Evolutionary conservation across 2,329 filamentous ascomycete species (phyloP), one percentile per base, ranked within the genome.

Genomic region (Graphilbum fragrans): DNA sequence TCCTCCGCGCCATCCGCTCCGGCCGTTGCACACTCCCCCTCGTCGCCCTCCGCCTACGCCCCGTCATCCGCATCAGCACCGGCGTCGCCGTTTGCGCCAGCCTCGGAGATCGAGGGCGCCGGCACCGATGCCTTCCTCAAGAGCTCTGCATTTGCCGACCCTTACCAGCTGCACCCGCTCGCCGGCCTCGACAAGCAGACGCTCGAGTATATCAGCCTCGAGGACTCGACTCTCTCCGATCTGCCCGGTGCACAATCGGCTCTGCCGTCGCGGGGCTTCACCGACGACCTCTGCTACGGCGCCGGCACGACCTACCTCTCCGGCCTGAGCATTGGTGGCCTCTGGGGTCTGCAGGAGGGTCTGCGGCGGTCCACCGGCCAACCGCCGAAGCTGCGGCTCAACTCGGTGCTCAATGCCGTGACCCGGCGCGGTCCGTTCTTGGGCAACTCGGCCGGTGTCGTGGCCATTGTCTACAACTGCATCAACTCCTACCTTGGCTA

Each of bases 271-370:
- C 82, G 92, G 60, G 92, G 92, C 59, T 98, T 94, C 79, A 94
- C 88, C 46, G 92, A 98, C 59, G 92, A 98, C 61, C 77, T 98
- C 45, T 96, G 92, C 66, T 98, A 98, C 61, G 92, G 93, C 56
- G 93, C 92, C 19, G 92, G 92, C 53, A 80, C 90, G 47, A 94
- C 87, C 57, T 98, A 98, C 59, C 70, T 98, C 46, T 69, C 84
- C n/a, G 92, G 84, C 7, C 69, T 98, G 54, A 74, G 82, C 33
- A 59, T 93, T 50, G 92, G 92, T 61, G 92, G 92, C 51, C 80
- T 77, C 43, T 96, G 90, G 90, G 92, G 92, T 47, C 62, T 98
- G 52, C 81, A 84, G 50, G 92, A 98, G 64, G 92, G 92, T 11
- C 65, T 96, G 53, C 78, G 80, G 56, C 80, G 82, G 61, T 83